Evolutionary conservation across 306 rosid species (phyloP).

Genomic region (Albizia julibrissin): DNA sequence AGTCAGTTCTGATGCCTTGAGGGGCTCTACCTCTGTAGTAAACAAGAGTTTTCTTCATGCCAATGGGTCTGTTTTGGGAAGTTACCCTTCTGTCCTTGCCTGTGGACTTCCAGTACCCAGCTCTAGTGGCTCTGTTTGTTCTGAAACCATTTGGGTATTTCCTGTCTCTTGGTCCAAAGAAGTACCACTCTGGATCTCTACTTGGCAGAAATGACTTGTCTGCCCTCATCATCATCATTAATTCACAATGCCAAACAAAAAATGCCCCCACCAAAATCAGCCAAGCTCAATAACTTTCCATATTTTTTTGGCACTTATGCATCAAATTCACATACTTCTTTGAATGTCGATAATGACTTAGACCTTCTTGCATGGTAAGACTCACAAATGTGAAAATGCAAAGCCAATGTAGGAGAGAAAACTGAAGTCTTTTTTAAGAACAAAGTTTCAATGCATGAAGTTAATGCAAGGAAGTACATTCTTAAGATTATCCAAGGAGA

Average conservation of each 20-base stretch:
- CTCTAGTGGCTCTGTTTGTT: conserved; percentile 94
- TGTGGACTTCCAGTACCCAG: conserved; percentile 97
- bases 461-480: neutral
- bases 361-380: neutral
- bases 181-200: conserved; percentile 99
- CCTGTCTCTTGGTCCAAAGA: conserved; percentile 92
- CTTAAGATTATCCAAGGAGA: neutral
- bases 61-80: conserved; percentile 75
- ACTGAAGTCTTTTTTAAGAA: neutral
- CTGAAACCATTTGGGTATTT: conserved; percentile 96
- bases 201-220: conserved; percentile 95
- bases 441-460: neutral
- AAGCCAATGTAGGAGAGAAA: neutral
- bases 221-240: conserved; percentile 17
- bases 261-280: conserved; percentile 27
- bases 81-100: conserved; percentile 87
- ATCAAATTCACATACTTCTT: neutral
- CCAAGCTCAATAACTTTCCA: conserved; percentile 17
- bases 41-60: conserved; percentile 97
- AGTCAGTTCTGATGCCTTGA: conserved; percentile 90
- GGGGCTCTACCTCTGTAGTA: conserved; percentile 98
- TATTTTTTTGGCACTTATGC: neutral
- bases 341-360: neutral
- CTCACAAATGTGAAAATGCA: neutral
- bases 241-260: neutral